Percentiles rank a stretch among this genome's conserved stretches.
Conservation (phyloP, 345 rosid genomes). For the Bruguiera gymnorhiza region DNA sequence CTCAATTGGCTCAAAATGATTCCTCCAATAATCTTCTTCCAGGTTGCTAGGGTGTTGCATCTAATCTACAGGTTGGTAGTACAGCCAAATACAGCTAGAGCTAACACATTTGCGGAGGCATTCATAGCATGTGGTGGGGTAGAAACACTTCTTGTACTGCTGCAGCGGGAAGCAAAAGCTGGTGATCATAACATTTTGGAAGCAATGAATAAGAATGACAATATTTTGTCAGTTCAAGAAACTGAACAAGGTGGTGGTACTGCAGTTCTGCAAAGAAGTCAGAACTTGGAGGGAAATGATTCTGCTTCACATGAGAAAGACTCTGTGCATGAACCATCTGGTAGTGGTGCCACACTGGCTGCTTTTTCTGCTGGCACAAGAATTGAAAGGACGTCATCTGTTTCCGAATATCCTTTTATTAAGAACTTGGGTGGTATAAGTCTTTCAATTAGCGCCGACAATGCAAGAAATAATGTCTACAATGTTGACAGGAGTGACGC, state of each 20-base stretch:
- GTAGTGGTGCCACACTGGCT: slow-evolving; percentile 31
- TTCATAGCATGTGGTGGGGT: slow-evolving; percentile 84
- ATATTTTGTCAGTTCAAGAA: slow-evolving; percentile 36
- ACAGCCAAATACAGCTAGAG: slow-evolving; percentile 86
- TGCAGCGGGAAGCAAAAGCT: slow-evolving; percentile 90
- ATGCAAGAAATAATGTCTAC: slow-evolving; percentile 92
- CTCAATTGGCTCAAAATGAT: slow-evolving; percentile 12
- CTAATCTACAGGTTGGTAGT: slow-evolving; percentile 84
- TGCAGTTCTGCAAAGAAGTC: slow-evolving; percentile 36
- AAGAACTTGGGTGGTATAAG: slow-evolving; percentile 89
- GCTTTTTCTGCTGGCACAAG: slow-evolving; percentile 36
- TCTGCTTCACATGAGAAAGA: slow-evolving; percentile 35
- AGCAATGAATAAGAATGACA: slow-evolving; percentile 30
- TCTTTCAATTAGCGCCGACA: slow-evolving; percentile 89
- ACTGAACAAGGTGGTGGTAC: slow-evolving; percentile 32
- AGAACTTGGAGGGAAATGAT: slow-evolving; percentile 36
- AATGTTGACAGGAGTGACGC: slow-evolving; percentile 86
- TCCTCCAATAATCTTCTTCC: slow-evolving; percentile 23
- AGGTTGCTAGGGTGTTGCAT: slow-evolving; percentile 93
- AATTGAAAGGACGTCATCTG: slow-evolving; percentile 56
- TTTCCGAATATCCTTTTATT: slow-evolving; percentile 51
- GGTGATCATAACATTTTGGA: slow-evolving; percentile 55
- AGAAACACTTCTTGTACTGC: slow-evolving; percentile 94
- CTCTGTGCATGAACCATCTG: slow-evolving; percentile 32
- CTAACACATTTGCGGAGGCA: slow-evolving; percentile 70